phyloP scores from a whole-genome alignment of 2,329 filamentous ascomycete species.

The Monilinia laxa region DNA sequence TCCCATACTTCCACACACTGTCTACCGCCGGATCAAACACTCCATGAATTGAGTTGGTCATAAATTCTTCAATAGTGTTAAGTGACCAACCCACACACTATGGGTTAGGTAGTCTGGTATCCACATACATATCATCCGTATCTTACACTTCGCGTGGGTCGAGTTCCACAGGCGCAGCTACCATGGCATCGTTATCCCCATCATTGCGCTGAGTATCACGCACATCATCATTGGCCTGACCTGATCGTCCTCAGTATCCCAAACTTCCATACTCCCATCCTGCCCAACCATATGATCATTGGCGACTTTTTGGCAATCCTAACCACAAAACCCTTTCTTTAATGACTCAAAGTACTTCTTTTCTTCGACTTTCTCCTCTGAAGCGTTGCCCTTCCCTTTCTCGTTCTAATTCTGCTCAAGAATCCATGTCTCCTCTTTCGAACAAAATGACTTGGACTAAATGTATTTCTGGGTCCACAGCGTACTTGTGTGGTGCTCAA shows the following conservation, averaged over 20 bases:
- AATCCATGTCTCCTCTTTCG: slow-evolving; percentile 43
- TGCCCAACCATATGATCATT: not conserved
- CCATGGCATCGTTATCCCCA: not conserved
- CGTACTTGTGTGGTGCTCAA: slow-evolving; percentile 37
- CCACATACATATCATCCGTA: slow-evolving; percentile 11
- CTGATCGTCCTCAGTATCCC: slow-evolving; percentile 1
- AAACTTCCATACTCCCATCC: not conserved
- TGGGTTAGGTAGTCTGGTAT: not conserved
- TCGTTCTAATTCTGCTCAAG: slow-evolving; percentile 39
- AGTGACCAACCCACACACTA: not conserved
- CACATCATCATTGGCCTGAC: not conserved
- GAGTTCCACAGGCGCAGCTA: not conserved
- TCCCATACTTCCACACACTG: not conserved
- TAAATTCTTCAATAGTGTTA: not conserved
- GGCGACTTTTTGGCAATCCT: not conserved
- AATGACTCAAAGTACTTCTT: slow-evolving; percentile 42
- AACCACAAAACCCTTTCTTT: not conserved
- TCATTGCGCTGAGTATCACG: not conserved
- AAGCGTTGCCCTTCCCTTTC: slow-evolving; percentile 39
- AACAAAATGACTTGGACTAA: slow-evolving; percentile 42
- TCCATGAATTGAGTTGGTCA: not conserved
- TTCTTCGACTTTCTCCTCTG: slow-evolving; percentile 39
- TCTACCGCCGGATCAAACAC: not conserved
- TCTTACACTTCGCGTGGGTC: slow-evolving; percentile 9
- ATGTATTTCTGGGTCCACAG: slow-evolving; percentile 41